Evolutionary conservation across 2,329 filamentous ascomycete genomes (phyloP).

Genomic region (Pochonia chlamydosporia): DNA sequence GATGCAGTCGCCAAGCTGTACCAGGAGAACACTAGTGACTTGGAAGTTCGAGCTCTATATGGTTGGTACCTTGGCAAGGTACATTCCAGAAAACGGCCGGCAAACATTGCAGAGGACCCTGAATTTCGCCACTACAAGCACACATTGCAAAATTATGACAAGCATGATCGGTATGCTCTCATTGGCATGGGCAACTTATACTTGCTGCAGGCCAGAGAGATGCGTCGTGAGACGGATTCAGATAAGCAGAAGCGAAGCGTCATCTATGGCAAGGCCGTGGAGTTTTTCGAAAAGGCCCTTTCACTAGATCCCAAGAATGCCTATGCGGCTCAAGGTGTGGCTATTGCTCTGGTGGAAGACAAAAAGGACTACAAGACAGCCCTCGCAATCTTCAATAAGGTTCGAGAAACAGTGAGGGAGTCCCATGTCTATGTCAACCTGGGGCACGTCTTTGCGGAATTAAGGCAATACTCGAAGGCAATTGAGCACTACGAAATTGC

Average conservation of each 20-base stretch:
- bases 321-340: constrained; percentile 92
- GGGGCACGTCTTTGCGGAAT: constrained; percentile 85
- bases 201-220: constrained; percentile 81
- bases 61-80: constrained; percentile 90
- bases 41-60: constrained; percentile 88
- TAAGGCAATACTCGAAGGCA: constrained; percentile 83
- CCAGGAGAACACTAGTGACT: constrained; percentile 73
- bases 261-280: constrained; percentile 84
- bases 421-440: constrained; percentile 87
- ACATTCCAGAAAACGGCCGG: constrained; percentile 70
- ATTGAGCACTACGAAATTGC: constrained; percentile 94
- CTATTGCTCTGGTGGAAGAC: constrained; percentile 89
- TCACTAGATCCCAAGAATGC: constrained; percentile 94
- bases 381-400: constrained; percentile 81
- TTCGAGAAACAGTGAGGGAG: constrained; percentile 86
- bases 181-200: constrained; percentile 96
- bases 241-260: constrained; percentile 88
- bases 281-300: constrained; percentile 97
- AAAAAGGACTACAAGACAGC: constrained; percentile 82
- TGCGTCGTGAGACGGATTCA: constrained; percentile 82
- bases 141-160: constrained; percentile 88
- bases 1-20: constrained; percentile 82
- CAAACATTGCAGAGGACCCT: constrained; percentile 79
- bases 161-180: constrained; percentile 94
- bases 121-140: constrained; percentile 96